Conservation (phyloP, 805 yeast genomes). For the Candida cerambycidarum region DNA sequence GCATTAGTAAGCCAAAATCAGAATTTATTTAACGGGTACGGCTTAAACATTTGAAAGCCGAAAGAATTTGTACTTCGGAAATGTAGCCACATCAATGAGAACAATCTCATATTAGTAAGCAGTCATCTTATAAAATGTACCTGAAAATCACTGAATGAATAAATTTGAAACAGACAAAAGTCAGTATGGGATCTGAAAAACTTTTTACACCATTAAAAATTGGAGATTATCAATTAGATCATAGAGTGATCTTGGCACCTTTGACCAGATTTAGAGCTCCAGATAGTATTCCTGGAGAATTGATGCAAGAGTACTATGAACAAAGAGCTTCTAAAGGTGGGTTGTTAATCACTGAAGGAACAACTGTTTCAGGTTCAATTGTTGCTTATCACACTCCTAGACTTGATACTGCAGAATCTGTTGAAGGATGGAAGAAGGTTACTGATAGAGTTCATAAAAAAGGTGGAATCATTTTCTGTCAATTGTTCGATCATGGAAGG, state of each 20-base stretch:
- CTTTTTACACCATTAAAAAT: conserved; percentile 9
- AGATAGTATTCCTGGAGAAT: conserved; percentile 11
- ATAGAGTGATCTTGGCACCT: conserved; percentile 16
- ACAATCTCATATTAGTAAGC: too few species aligned
- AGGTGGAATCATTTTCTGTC: conserved; percentile 43
- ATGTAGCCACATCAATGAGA: too few species aligned
- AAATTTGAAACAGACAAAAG: too few species aligned
- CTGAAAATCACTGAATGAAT: too few species aligned
- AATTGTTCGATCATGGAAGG: conserved; percentile 55
- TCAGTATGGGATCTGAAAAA: neutral
- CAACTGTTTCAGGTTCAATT: conserved; percentile 33
- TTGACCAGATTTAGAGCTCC: conserved; percentile 15
- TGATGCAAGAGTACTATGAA: conserved; percentile 24
- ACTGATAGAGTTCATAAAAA: conserved; percentile 45
- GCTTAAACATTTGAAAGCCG: too few species aligned
- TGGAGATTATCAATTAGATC: conserved; percentile 10
- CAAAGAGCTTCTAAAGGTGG: conserved; percentile 34
- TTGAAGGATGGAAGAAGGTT: conserved; percentile 49
- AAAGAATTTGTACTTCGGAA: too few species aligned
- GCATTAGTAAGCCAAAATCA: too few species aligned
- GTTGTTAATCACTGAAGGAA: conserved; percentile 33
- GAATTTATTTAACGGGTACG: too few species aligned
- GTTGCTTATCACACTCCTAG: conserved; percentile 47
- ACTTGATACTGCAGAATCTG: conserved; percentile 48
- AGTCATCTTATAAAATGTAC: too few species aligned